A percentile compares a stretch with the other conserved stretches of the same genome.
These are phyloP conservation scores for Komagataella ulmi DNA, from an alignment of 805 yeast genomes.

Conservation along the genomic window DNA sequence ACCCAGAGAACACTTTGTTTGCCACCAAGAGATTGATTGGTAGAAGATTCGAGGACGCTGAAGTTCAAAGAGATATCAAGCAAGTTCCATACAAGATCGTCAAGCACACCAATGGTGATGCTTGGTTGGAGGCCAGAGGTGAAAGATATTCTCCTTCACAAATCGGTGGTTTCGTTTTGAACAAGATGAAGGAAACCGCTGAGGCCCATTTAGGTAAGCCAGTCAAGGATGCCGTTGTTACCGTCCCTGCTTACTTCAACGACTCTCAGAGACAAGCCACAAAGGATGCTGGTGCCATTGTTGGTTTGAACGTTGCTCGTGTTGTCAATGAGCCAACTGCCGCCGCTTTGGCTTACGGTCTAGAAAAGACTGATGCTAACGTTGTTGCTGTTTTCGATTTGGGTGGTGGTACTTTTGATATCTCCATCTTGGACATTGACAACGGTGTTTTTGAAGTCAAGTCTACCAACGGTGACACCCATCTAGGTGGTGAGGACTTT, in stretches of 20 bases:
- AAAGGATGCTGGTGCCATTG: constrained; percentile 96
- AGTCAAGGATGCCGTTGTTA: constrained; percentile 81
- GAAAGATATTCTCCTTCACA: constrained; percentile 51
- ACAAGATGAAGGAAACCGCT: constrained; percentile 98
- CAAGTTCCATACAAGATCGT: constrained; percentile 54
- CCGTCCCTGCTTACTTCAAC: constrained; percentile 84
- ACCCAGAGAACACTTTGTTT: constrained; percentile 66
- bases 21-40: constrained; percentile 80
- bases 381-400: constrained; percentile 89
- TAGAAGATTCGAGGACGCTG: constrained; percentile 51
- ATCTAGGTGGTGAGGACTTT: constrained; percentile 88
- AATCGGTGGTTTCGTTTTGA: constrained; percentile 60
- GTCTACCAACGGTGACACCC: constrained; percentile 94
- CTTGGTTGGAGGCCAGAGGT: constrained; percentile 44
- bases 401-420: constrained; percentile 99
- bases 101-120: constrained; percentile 50
- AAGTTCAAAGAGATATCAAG: constrained; percentile 53
- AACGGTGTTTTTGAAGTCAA: constrained; percentile 97
- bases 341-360: constrained; percentile 91
- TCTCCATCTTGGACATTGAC: constrained; percentile 91
- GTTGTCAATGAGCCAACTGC: constrained; percentile 89
- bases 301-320: constrained; percentile 81
- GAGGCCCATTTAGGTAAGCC: constrained; percentile 82
- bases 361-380: constrained; percentile 52
- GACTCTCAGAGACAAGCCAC: constrained; percentile 91